phyloP scores from a whole-genome alignment of 2,329 filamentous ascomycete genomes.

The Colletotrichum plurivorum region DNA sequence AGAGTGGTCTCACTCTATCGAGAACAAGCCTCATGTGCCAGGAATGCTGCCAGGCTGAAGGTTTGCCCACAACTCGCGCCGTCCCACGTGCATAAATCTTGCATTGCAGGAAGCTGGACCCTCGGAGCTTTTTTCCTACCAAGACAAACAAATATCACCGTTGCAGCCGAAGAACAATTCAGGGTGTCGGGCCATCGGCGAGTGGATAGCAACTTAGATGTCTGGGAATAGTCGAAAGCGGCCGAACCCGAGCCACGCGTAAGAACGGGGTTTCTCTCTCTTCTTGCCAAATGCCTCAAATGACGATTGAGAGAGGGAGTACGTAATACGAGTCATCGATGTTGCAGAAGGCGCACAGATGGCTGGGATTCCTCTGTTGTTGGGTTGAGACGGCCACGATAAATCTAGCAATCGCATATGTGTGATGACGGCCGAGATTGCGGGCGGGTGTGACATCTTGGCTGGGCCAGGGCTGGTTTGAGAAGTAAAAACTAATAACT shows the following conservation, averaged over 20 bases:
- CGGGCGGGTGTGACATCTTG: neutral
- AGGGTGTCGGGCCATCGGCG: no score
- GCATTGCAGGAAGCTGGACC: slow-evolving; percentile 25
- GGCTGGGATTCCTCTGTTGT: neutral
- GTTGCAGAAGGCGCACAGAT: neutral
- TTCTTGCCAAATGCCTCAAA: no score
- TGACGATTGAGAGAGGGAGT: no score
- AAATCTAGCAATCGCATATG: neutral
- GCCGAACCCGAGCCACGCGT: no score
- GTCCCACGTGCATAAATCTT: slow-evolving; percentile 28
- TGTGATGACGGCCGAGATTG: neutral
- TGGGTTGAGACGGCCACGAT: neutral
- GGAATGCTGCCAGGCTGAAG: neutral
- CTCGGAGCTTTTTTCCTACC: slow-evolving; percentile 18
- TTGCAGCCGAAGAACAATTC: no score
- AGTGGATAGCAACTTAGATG: no score
- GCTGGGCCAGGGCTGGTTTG: neutral
- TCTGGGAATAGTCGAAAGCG: no score
- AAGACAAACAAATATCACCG: no score
- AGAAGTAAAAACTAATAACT: neutral
- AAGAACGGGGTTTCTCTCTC: no score
- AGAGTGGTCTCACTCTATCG: neutral
- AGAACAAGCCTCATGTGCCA: neutral
- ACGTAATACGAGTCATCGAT: no score
- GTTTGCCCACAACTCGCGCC: neutral